These are phyloP conservation scores for Apiospora koreana DNA, from an alignment of 2,329 filamentous ascomycete genomes.

Conservation along the genomic window DNA sequence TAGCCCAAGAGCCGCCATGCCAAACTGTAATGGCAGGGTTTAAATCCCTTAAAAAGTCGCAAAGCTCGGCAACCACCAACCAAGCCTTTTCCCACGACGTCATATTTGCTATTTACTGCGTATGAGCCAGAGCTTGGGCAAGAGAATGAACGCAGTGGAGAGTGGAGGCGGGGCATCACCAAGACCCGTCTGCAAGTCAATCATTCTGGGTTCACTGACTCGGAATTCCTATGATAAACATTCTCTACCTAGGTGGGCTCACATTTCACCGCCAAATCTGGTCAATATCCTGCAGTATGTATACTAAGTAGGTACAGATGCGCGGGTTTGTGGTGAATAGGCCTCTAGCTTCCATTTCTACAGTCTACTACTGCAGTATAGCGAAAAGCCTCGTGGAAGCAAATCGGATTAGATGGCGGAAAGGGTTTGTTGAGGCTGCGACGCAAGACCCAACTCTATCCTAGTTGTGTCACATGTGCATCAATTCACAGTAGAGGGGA, in stretches of 20 bases:
- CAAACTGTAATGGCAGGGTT: background rate
- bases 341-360: background rate
- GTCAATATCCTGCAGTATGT: background rate
- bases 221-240: background rate
- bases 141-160: background rate
- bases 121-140: background rate
- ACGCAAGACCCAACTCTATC: background rate
- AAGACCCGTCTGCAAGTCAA: background rate
- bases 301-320: background rate
- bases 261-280: background rate
- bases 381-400: background rate
- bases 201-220: background rate
- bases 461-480: background rate
- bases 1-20: slow-evolving; percentile 5
- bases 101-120: background rate
- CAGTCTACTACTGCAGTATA: too few species aligned
- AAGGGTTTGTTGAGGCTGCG: background rate
- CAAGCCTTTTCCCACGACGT: background rate
- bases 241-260: background rate
- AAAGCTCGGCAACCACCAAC: background rate
- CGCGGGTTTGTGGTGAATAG: background rate
- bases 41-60: background rate
- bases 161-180: background rate
- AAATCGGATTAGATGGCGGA: background rate
- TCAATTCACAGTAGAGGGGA: background rate